Evolutionary conservation across 805 yeast species (phyloP).

Genomic region (Starmerella riodocensis): DNA sequence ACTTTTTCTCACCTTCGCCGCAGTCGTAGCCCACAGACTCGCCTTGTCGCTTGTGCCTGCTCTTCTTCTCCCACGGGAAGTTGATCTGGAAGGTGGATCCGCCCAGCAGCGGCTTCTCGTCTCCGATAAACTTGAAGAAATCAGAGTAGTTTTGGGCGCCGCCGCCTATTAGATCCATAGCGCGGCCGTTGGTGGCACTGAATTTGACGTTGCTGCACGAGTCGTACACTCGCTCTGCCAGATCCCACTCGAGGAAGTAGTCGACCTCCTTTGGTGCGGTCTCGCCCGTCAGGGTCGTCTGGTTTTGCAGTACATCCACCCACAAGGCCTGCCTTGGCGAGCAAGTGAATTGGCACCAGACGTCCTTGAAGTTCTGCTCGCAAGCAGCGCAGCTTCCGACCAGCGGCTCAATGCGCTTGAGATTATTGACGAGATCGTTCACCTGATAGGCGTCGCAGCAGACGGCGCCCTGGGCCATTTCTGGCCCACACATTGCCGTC

Average conservation of each 20-base stretch:
- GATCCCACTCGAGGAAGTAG: conserved; percentile 42
- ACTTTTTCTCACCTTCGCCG: conserved; percentile 41
- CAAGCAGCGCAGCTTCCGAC: conserved; percentile 94
- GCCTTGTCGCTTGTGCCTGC: conserved; percentile 20
- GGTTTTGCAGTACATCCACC: conserved; percentile 49
- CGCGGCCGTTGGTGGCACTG: conserved; percentile 87
- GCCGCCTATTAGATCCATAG: conserved; percentile 97
- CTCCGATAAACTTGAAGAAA: conserved; percentile 82
- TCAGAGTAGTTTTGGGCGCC: conserved; percentile 66
- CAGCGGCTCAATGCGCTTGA: conserved; percentile 63
- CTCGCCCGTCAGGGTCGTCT: conserved; percentile 36
- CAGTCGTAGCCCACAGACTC: conserved; percentile 34
- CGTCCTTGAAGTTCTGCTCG: conserved; percentile 62
- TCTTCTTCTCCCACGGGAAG: conserved; percentile 38
- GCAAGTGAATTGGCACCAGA: conserved; percentile 79
- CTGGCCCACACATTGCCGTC: conserved; percentile 56
- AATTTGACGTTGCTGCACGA: conserved; percentile 85
- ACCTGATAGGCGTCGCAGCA: conserved; percentile 64
- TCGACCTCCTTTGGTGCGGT: conserved; percentile 60
- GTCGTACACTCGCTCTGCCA: conserved; percentile 57
- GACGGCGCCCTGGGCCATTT: conserved; percentile 34
- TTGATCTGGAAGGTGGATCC: conserved; percentile 94
- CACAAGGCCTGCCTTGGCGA: conserved; percentile 70
- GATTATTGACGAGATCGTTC: conserved; percentile 39
- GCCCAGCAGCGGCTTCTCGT: conserved; percentile 82